Evolutionary conservation across 2,329 filamentous ascomycete species (phyloP), one percentile per base, ranked within the genome.

Genomic region (Hymenoscyphus infarciens): DNA sequence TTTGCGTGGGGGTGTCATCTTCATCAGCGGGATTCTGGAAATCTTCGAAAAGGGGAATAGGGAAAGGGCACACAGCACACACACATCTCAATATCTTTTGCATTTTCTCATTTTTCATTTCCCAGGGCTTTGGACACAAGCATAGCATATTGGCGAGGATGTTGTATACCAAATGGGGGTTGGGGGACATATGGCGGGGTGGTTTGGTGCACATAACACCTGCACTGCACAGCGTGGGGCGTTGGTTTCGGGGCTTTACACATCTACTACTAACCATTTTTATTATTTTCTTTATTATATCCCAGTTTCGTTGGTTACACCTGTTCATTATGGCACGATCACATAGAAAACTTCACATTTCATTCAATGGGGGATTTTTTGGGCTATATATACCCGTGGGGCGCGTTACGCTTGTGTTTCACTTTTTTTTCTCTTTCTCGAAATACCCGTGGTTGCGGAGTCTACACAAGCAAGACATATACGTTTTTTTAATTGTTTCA

Each of bases 161-260:
- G 56, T 60, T 60, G 61, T 58, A 63, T 62, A 61, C 49, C 49
- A 16, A 38, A n/a, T 25, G 25, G 33, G 27, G 25, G 55, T 56
- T 39, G n/a, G n/a, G 31, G 35, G 11, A 39, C 31, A 25, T 27
- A 27, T 57, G 33, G 22, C 27, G 33, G 35, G 56, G 25, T 10
- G n/a, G 42, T 49, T 49, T 11, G 42, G 42, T 49, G 42, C n/a
- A 6, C 42, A 49, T 49, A 22, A 25, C 57, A 56, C 49, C 49
- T 52, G 59, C 52, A 63, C 60, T 63, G 61, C 65, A 68, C 65
- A 66, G 63, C 65, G 63, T 60, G 25, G 45, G 67, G 67, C 65
- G 67, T 68, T 68, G 63, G 42, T 19, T 49, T 19, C 57, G 56
- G 57, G 57, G 55, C 56, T 62, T 65, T 62, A 25, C 62, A 59